phyloP scores from a whole-genome alignment of 2,329 filamentous ascomycete species.

The Pestalotiopsis fici region DNA sequence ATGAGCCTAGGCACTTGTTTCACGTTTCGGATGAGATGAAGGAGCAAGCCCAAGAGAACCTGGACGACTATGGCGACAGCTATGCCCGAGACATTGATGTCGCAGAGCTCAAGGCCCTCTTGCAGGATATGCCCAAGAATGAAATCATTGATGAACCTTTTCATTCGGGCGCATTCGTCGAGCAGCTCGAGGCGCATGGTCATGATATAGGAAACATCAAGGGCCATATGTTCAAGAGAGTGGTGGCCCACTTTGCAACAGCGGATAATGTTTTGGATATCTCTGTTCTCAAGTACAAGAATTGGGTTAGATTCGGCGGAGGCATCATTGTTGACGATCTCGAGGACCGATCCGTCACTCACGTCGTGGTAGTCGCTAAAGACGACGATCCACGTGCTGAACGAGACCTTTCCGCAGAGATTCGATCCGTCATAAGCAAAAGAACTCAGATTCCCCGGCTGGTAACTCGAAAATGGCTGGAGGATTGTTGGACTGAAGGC shows the following conservation, averaged over 20 bases:
- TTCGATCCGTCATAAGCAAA: slow-evolving; percentile 47
- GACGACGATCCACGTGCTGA: slow-evolving; percentile 33
- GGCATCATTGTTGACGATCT: slow-evolving; percentile 57
- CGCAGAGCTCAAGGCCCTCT: slow-evolving; percentile 60
- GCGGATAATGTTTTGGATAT: slow-evolving; percentile 31
- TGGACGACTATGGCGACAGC: slow-evolving; percentile 81
- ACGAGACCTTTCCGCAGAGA: slow-evolving; percentile 37
- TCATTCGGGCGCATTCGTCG: slow-evolving; percentile 47
- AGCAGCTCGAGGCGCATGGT: slow-evolving; percentile 57
- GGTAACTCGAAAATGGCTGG: slow-evolving; percentile 72
- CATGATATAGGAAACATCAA: slow-evolving; percentile 52
- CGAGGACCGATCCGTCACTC: slow-evolving; percentile 62
- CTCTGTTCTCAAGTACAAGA: slow-evolving; percentile 46
- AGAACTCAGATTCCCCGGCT: slow-evolving; percentile 63
- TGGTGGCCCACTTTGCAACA: slow-evolving; percentile 40
- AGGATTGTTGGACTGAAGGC: slow-evolving; percentile 76
- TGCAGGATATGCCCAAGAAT: slow-evolving; percentile 53
- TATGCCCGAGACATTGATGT: slow-evolving; percentile 70
- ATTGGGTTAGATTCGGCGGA: slow-evolving; percentile 68
- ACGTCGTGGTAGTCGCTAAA: slow-evolving; percentile 64
- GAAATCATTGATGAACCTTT: slow-evolving; percentile 39
- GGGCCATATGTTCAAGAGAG: slow-evolving; percentile 54
- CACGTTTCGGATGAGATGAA: slow-evolving; percentile 61
- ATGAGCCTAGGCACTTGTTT: slow-evolving; percentile 69
- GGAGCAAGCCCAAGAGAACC: slow-evolving; percentile 57